phyloP scores from a whole-genome alignment of 1,139 yeast genomes.

The Candida tetrigidarum region DNA sequence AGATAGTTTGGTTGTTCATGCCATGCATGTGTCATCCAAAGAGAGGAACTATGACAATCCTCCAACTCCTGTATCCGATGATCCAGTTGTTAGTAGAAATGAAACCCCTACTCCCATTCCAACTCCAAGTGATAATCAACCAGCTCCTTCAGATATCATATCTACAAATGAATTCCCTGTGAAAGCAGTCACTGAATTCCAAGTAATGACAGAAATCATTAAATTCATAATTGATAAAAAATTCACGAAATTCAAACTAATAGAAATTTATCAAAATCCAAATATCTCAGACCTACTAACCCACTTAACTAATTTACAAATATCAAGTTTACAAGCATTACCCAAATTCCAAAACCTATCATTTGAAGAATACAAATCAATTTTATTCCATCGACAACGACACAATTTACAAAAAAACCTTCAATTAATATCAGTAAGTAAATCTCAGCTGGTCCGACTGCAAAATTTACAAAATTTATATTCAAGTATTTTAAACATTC shows the following conservation, averaged over 20 bases:
- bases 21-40: background rate
- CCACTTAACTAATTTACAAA: constrained; percentile 22
- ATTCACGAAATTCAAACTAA: constrained; percentile 26
- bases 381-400: constrained; percentile 35
- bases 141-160: constrained; percentile 1
- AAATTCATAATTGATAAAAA: constrained; percentile 30
- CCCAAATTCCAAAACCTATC: constrained; percentile 16
- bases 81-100: background rate
- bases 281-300: constrained; percentile 27
- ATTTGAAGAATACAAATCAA: constrained; percentile 11
- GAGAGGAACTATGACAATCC: too few relatives aligned
- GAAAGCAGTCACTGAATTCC: constrained; percentile 28
- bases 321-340: constrained; percentile 17
- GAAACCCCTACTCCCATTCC: too few relatives aligned
- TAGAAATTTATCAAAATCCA: constrained; percentile 28
- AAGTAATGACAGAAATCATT: constrained; percentile 32
- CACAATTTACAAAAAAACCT: constrained; percentile 28
- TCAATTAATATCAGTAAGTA: constrained; percentile 28
- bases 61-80: background rate
- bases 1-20: constrained; percentile 8
- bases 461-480: constrained; percentile 20
- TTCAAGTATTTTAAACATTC: background rate
- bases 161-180: constrained; percentile 8
- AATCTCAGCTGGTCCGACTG: constrained; percentile 26
- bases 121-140: constrained; percentile 12